A percentile compares a stretch with the other conserved stretches of the same genome.
Evolutionary conservation across 306 rosid species (phyloP).

Genomic region (Vigna mungo): DNA sequence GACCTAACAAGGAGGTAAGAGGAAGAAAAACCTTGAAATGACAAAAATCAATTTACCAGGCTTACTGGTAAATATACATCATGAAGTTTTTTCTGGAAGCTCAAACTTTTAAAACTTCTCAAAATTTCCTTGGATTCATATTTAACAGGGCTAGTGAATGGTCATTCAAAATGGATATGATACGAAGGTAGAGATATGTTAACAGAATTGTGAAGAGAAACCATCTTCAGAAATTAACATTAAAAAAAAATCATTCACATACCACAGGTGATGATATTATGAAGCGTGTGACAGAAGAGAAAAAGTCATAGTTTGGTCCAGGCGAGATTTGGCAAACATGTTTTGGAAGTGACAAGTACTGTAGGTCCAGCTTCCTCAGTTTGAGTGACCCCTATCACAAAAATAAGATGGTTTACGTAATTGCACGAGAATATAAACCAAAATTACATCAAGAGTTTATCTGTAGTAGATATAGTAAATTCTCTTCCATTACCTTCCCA

Average conservation of each 20-base stretch:
- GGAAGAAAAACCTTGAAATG: slow-evolving; percentile 25
- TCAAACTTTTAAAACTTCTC: slow-evolving; percentile 25
- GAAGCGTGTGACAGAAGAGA: slow-evolving; percentile 81
- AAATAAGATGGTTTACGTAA: slow-evolving; percentile 36
- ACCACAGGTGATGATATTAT: slow-evolving; percentile 94
- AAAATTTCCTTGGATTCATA: neutral
- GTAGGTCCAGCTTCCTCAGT: slow-evolving; percentile 66
- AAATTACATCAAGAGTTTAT: slow-evolving; percentile 29
- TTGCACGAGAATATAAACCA: slow-evolving; percentile 36
- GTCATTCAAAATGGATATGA: slow-evolving; percentile 3
- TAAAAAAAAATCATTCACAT: slow-evolving; percentile 44
- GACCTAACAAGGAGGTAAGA: slow-evolving; percentile 17
- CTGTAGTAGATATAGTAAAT: slow-evolving; percentile 38
- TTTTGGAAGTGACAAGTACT: slow-evolving; percentile 79
- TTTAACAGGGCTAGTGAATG: slow-evolving; percentile 11
- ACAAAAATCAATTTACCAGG: slow-evolving; percentile 18
- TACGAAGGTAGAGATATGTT: neutral
- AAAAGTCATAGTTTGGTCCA: slow-evolving; percentile 88
- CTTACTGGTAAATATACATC: slow-evolving; percentile 36
- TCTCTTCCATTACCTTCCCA: slow-evolving; percentile 63
- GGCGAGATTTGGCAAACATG: slow-evolving; percentile 83
- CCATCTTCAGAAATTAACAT: slow-evolving; percentile 17
- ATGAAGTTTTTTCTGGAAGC: slow-evolving; percentile 19
- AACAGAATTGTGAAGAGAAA: slow-evolving; percentile 25
- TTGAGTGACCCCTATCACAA: slow-evolving; percentile 63